These are phyloP conservation scores for Cladorrhinum samala DNA, from an alignment of 495 filamentous ascomycete genomes.

Conservation along the genomic window DNA sequence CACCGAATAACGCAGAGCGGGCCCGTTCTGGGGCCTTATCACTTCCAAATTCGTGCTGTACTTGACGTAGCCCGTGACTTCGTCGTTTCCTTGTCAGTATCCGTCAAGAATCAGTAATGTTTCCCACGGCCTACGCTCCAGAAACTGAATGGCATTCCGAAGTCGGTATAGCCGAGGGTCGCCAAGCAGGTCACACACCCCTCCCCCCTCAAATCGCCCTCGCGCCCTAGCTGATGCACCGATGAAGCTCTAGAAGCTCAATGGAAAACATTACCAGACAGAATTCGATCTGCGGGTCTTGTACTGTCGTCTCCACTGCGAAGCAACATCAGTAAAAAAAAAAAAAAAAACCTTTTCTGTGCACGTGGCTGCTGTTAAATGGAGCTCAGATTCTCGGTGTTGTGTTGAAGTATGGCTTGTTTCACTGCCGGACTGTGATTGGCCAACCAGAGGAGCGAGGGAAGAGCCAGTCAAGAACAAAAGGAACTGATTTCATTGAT, in stretches of 20 bases:
- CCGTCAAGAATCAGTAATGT: no score
- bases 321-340: conserved; percentile 15
- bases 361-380: conserved; percentile 28
- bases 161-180: not conserved
- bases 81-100: no score
- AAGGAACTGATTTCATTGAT: conserved; percentile 16
- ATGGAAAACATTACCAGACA: conserved; percentile 11
- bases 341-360: no score
- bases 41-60: no score
- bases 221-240: not conserved
- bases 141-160: not conserved
- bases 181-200: not conserved
- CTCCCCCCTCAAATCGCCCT: no score
- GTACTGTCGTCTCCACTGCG: conserved; percentile 9
- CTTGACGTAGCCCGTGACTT: no score
- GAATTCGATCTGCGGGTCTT: no score
- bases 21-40: not conserved
- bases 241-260: conserved; percentile 2
- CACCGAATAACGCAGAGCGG: conserved; percentile 7
- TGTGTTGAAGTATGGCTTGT: no score
- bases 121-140: no score
- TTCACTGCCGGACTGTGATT: conserved; percentile 3
- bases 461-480: conserved; percentile 21
- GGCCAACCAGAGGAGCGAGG: not conserved
- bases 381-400: no score